A percentile compares a stretch with the other conserved stretches of the same genome.
These are phyloP conservation scores for Samsoniella hepiali DNA, from an alignment of 2,329 filamentous ascomycete genomes.

Conservation along the genomic window DNA sequence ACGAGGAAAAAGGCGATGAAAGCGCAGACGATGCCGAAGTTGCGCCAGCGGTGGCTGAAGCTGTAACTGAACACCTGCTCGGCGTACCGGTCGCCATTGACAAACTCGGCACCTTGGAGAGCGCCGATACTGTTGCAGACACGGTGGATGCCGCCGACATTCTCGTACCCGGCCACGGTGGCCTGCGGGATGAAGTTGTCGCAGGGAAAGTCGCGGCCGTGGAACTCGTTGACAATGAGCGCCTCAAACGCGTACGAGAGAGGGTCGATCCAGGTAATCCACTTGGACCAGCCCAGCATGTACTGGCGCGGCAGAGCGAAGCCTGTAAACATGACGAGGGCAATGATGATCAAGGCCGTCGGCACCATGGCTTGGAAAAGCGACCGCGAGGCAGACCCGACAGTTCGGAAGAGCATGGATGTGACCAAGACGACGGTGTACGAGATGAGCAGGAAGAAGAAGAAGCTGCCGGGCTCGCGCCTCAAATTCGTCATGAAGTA, in stretches of 20 bases:
- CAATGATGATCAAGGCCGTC: conserved; percentile 21
- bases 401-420: conserved; percentile 54
- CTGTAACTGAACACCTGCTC: conserved; percentile 42
- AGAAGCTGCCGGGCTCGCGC: conserved; percentile 71
- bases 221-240: conserved; percentile 65
- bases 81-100: conserved; percentile 48
- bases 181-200: conserved; percentile 26
- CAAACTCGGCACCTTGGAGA: conserved; percentile 39
- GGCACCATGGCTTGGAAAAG: conserved; percentile 43
- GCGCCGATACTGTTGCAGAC: conserved; percentile 48
- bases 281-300: conserved; percentile 63
- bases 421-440: conserved; percentile 71
- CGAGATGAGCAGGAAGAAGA: conserved; percentile 77
- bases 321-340: conserved; percentile 32
- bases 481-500: conserved; percentile 87
- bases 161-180: conserved; percentile 26
- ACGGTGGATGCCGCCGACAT: conserved; percentile 28
- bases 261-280: conserved; percentile 64
- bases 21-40: conserved; percentile 58
- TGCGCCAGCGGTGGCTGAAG: conserved; percentile 55
- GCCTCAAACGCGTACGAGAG: conserved; percentile 63
- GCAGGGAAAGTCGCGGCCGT: conserved; percentile 27
- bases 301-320: conserved; percentile 40
- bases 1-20: conserved; percentile 47
- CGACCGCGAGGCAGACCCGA: conserved; percentile 47